These are phyloP conservation scores for Reticulascus tulasneorum DNA, from an alignment of 2,329 filamentous ascomycete genomes.

Conservation along the genomic window DNA sequence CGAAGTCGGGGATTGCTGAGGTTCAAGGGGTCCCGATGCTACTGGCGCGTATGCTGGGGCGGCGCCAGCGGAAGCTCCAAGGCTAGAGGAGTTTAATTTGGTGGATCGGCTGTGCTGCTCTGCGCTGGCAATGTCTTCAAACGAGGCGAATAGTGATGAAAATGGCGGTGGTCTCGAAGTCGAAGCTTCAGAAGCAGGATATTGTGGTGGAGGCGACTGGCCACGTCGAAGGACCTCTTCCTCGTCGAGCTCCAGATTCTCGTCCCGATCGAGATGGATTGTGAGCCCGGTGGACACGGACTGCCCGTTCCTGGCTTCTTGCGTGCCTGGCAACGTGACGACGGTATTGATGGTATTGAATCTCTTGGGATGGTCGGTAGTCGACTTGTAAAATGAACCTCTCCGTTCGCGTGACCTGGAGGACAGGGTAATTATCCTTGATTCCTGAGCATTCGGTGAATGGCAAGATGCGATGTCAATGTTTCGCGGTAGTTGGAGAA, in stretches of 20 bases:
- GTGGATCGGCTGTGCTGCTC: conserved; percentile 25
- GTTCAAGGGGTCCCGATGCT: conserved; percentile 33
- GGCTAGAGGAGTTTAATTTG: conserved; percentile 3
- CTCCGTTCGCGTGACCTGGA: too few species aligned
- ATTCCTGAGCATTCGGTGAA: too few species aligned
- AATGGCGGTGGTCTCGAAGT: conserved; percentile 55
- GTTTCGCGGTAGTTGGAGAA: too few species aligned
- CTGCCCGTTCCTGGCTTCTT: conserved; percentile 40
- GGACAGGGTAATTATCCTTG: too few species aligned
- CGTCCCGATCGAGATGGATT: conserved; percentile 1
- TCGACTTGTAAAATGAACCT: too few species aligned
- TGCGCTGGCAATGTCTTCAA: conserved; percentile 30
- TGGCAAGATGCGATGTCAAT: too few species aligned
- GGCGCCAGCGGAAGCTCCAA: conserved; percentile 19
- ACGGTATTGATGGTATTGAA: conserved; percentile 17
- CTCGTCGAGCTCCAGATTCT: conserved; percentile 6
- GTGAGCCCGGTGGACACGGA: conserved; percentile 35
- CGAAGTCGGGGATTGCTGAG: conserved; percentile 30
- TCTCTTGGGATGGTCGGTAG: too few species aligned
- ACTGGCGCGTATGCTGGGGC: conserved; percentile 54
- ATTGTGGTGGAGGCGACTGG: conserved; percentile 55
- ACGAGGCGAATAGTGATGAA: conserved; percentile 53
- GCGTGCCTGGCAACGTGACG: conserved; percentile 47
- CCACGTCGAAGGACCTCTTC: conserved; percentile 22
- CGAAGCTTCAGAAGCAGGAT: conserved; percentile 53